Base-by-base conservation (phyloP, 2,329 filamentous ascomycete genomes). In the Hawksworthiomyces lignivorus region DNA sequence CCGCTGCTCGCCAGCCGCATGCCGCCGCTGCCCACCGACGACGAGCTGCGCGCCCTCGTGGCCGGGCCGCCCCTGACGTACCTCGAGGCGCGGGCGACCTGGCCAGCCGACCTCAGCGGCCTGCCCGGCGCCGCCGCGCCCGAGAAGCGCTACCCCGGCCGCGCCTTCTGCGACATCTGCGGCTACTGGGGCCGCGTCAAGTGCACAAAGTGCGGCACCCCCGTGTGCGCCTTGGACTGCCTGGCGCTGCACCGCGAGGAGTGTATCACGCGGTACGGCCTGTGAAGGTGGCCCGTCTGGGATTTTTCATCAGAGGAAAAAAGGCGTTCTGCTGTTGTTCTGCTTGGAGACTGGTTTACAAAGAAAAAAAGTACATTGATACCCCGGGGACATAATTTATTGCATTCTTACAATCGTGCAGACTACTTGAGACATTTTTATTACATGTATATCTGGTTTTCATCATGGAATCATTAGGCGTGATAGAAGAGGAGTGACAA, bases 171-270 rank as follows among this genome's bases (percentile, higher is more conserved):
- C 61, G 82, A 82, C 56, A 77, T 87, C 24, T 90, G 85, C 56
- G 85, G 85, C 12, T 89, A 88, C 61, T 89, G 85, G 84, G 85
- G 84, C 3, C 68, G 80, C 30, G 80, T 87, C 34, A 75, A 73
- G 60, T 90, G 85, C 63, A 73, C 81, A 59, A 86, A 84, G 65
- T 90, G 85, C 62, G 84, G 84, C n/a, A 75, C 75, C 34, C 71
- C 81, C 53, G 79, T 86, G n/a, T 90, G 85, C 58, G 84, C 83
- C 29, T 60, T 89, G 50, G 80, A 85, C 45, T 89, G 85, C 54
- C 69, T 87, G 52, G 77, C 79, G 54, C 69, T 73, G 48, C 85
- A 90, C 59, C 73, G 79, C 41, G 82, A 85, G 59, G 83, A 84
- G 52, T 82, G 80, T 52, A 72, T 86, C 48, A 74, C 77, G 44